phyloP scores from a whole-genome alignment of 2,329 filamentous ascomycete genomes.

The Clathrospora elynae region DNA sequence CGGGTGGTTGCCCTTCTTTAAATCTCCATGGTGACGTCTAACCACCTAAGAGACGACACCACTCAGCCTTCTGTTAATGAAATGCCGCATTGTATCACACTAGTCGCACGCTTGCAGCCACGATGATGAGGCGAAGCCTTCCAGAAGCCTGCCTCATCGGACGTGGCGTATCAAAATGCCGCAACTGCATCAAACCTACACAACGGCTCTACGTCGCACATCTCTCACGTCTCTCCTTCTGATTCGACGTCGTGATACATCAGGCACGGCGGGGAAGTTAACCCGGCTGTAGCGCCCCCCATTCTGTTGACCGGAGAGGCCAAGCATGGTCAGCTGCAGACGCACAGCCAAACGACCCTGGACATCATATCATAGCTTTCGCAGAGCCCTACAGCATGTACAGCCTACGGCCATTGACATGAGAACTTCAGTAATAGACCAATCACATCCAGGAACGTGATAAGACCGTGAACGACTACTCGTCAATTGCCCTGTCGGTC shows the following conservation, averaged over 20 bases:
- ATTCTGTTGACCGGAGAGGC: slow-evolving; percentile 16
- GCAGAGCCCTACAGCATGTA: slow-evolving; percentile 7
- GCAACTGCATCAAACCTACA: slow-evolving; percentile 15
- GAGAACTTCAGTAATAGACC: slow-evolving; percentile 17
- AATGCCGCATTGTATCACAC: slow-evolving; percentile 2
- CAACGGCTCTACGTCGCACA: slow-evolving; percentile 14
- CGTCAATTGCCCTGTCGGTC: slow-evolving; percentile 22
- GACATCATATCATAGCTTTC: slow-evolving; percentile 15
- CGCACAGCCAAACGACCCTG: slow-evolving; percentile 20
- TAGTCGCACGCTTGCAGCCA: slow-evolving; percentile 24
- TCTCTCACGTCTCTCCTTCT: slow-evolving; percentile 11
- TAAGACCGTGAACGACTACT: slow-evolving; percentile 21
- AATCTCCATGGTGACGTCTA: neutral
- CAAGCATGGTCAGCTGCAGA: slow-evolving; percentile 22
- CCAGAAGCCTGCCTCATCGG: slow-evolving; percentile 18
- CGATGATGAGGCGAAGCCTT: slow-evolving; percentile 21
- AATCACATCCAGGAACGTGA: slow-evolving; percentile 28
- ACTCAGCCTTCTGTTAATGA: neutral
- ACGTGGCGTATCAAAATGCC: slow-evolving; percentile 16
- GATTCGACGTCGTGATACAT: slow-evolving; percentile 16
- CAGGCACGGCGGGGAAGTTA: slow-evolving; percentile 12
- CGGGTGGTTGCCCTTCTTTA: slow-evolving; percentile 4
- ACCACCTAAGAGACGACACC: neutral
- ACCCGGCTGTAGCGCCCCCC: slow-evolving; percentile 17
- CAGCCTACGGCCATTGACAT: slow-evolving; percentile 22